A percentile compares a stretch with the other conserved stretches of the same genome.
These are phyloP conservation scores for Eucalyptus rudis DNA, from an alignment of 345 rosid genomes.

Conservation along the genomic window DNA sequence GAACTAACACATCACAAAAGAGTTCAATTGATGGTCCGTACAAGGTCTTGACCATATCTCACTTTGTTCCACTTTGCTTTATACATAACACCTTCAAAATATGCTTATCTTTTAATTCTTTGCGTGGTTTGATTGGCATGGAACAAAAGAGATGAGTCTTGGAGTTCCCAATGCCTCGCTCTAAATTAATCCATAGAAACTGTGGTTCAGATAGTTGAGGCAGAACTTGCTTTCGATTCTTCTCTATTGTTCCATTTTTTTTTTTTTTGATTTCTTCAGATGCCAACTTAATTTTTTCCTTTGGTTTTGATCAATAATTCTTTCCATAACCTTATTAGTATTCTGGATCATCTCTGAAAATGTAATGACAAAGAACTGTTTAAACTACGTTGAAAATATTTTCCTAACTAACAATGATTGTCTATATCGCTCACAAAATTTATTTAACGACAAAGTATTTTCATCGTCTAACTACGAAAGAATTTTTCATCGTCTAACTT, in stretches of 20 bases:
- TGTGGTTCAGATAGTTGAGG: not conserved
- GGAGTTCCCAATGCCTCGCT: not conserved
- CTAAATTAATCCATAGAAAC: not conserved
- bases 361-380: accelerated
- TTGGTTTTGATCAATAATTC: not conserved
- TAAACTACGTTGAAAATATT: accelerated
- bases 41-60: not conserved
- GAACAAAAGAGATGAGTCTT: not conserved
- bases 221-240: not conserved
- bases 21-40: not conserved
- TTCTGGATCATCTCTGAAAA: accelerated
- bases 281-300: not conserved
- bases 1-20: not conserved
- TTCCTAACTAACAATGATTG: not conserved
- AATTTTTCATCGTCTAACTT: accelerated
- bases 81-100: no score
- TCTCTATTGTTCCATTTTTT: not conserved
- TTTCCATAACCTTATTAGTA: accelerated
- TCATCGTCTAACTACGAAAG: accelerated
- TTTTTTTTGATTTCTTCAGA: not conserved
- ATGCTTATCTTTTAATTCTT: not conserved
- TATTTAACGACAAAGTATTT: accelerated
- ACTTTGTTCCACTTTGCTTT: not conserved
- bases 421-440: accelerated
- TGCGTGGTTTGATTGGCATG: not conserved